phyloP scores from a whole-genome alignment of 2,329 filamentous ascomycete species.

The Ophiosphaerella korrae region DNA sequence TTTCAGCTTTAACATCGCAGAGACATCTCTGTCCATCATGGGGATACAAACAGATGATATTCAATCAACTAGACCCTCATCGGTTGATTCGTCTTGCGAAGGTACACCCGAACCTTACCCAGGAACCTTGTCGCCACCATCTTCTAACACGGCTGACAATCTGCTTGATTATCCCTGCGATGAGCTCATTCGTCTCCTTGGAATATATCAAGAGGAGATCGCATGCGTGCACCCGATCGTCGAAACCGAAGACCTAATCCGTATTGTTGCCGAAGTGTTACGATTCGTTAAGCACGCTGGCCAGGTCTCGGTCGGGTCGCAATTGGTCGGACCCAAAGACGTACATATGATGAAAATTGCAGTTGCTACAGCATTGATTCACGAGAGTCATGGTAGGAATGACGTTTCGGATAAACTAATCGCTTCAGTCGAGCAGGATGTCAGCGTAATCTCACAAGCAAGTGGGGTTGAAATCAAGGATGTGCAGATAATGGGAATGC shows the following conservation, averaged over 20 bases:
- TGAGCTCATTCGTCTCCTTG: constrained; percentile 15
- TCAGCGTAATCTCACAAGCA: constrained; percentile 14
- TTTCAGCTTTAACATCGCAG: constrained; percentile 27
- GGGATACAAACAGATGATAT: constrained; percentile 9
- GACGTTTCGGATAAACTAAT: constrained; percentile 14
- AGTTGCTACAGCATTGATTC: constrained; percentile 21
- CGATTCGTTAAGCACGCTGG: constrained; percentile 3
- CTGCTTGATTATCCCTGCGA: constrained; percentile 10
- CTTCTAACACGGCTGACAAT: constrained; percentile 1
- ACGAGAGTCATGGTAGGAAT: constrained; percentile 22
- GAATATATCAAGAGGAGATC: constrained; percentile 24
- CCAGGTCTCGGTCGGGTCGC: background rate
- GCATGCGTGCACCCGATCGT: constrained; percentile 23
- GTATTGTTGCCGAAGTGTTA: constrained; percentile 10
- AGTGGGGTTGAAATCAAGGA: constrained; percentile 22
- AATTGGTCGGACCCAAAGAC: constrained; percentile 11
- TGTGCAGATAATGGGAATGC: constrained; percentile 28
- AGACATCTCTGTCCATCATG: constrained; percentile 22
- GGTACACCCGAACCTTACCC: constrained; percentile 9
- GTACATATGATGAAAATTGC: constrained; percentile 20
- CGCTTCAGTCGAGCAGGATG: constrained; percentile 19
- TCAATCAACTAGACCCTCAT: constrained; percentile 3
- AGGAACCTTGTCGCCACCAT: background rate
- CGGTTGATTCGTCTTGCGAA: constrained; percentile 14
- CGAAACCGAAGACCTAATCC: constrained; percentile 14